phyloP scores from a whole-genome alignment of 2,329 filamentous ascomycete genomes.

The Xylaria sp. region DNA sequence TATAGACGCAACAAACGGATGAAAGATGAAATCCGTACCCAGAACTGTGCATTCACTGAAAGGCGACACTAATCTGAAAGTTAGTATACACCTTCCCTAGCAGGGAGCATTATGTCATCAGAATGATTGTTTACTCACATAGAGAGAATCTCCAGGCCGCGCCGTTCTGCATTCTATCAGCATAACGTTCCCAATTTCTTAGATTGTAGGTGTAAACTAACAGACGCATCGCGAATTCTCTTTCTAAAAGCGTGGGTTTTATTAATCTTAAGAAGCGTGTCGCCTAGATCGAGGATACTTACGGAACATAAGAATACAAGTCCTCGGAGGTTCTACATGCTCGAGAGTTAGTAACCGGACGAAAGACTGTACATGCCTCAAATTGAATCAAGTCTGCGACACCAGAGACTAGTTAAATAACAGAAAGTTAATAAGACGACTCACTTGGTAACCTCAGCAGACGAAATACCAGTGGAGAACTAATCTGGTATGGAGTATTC shows the following conservation, averaged over 20 bases:
- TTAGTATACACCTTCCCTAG: constrained; percentile 26
- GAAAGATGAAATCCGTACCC: constrained; percentile 57
- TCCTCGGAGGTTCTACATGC: constrained; percentile 72
- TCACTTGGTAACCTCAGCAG: constrained; percentile 75
- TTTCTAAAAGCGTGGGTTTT: constrained; percentile 20
- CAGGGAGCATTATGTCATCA: too few species aligned
- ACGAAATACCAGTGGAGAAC: constrained; percentile 90
- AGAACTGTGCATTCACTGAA: constrained; percentile 94
- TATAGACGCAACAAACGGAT: neutral
- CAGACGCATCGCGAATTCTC: constrained; percentile 38
- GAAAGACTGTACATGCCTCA: neutral
- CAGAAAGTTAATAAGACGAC: neutral
- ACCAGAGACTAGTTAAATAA: neutral
- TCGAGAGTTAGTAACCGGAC: constrained; percentile 16
- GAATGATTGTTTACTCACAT: constrained; percentile 59
- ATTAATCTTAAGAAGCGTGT: constrained; percentile 1
- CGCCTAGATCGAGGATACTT: constrained; percentile 73
- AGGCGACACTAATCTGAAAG: constrained; percentile 68
- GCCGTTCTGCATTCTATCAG: constrained; percentile 66
- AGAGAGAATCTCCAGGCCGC: constrained; percentile 86
- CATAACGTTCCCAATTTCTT: neutral
- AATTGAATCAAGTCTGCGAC: constrained; percentile 47
- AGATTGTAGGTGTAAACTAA: constrained; percentile 16
- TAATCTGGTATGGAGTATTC: constrained; percentile 83
- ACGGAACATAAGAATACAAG: constrained; percentile 95